phyloP scores from a whole-genome alignment of 495 filamentous ascomycete species.

The Aspergillus conjunctus region DNA sequence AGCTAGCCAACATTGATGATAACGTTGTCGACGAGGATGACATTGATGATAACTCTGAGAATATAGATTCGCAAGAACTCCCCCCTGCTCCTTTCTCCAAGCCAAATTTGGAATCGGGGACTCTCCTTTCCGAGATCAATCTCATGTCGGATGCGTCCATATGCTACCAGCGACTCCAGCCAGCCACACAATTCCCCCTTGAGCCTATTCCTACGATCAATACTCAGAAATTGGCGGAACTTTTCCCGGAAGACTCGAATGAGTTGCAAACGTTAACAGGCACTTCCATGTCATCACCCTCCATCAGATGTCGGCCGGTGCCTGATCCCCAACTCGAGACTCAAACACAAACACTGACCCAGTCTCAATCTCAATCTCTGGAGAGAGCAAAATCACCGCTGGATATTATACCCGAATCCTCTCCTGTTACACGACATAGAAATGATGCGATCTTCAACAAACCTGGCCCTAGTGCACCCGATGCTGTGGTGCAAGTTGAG shows the following conservation, averaged over 20 bases:
- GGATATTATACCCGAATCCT: slow-evolving; percentile 48
- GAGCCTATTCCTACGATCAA: slow-evolving; percentile 47
- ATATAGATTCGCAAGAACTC: slow-evolving; percentile 41
- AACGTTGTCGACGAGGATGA: slow-evolving; percentile 10
- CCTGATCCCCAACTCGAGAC: slow-evolving; percentile 8
- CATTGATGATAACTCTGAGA: slow-evolving; percentile 14
- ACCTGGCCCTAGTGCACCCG: slow-evolving; percentile 23
- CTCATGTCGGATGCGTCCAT: slow-evolving; percentile 45
- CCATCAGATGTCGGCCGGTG: slow-evolving; percentile 12
- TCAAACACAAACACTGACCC: slow-evolving; percentile 31
- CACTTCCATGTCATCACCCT: slow-evolving; percentile 16
- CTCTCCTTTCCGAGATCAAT: slow-evolving; percentile 30
- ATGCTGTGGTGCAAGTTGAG: slow-evolving; percentile 45
- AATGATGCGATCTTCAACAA: slow-evolving; percentile 16
- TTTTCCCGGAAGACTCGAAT: slow-evolving; percentile 41
- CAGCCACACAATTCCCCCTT: slow-evolving; percentile 46
- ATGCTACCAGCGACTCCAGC: slow-evolving; percentile 43
- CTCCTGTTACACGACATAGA: slow-evolving; percentile 32
- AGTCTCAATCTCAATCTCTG: slow-evolving; percentile 24
- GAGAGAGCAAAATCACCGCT: slow-evolving; percentile 28
- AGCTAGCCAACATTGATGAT: neutral
- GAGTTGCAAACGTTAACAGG: slow-evolving; percentile 21
- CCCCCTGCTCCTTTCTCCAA: slow-evolving; percentile 30
- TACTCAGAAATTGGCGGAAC: slow-evolving; percentile 46
- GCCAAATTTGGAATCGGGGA: slow-evolving; percentile 24